phyloP scores from a whole-genome alignment of 176 grass and related monocot species.

The Musa beccarii region DNA sequence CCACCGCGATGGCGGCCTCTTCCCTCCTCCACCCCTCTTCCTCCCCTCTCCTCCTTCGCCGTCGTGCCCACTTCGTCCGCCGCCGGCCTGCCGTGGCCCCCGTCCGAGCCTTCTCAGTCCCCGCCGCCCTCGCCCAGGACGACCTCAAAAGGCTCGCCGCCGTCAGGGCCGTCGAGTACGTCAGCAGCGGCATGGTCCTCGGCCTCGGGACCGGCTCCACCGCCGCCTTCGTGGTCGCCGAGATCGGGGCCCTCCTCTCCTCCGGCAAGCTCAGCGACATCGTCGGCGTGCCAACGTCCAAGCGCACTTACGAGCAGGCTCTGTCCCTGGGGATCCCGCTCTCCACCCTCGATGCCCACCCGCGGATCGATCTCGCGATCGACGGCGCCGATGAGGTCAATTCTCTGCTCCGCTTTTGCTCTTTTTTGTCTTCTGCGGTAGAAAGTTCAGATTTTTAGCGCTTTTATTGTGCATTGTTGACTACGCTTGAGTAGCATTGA shows the following conservation, averaged over 20 bases:
- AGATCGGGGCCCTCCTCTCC: constrained; percentile 66
- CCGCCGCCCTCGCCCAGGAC: constrained; percentile 64
- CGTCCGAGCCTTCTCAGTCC: constrained; percentile 44
- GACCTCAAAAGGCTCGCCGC: constrained; percentile 88
- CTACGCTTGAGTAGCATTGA: too few species aligned
- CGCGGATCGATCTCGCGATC: constrained; percentile 73
- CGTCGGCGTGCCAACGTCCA: constrained; percentile 86
- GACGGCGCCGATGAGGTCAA: constrained; percentile 90
- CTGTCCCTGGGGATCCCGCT: constrained; percentile 76
- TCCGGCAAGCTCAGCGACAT: constrained; percentile 60
- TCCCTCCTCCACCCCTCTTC: neutral
- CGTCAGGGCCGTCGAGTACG: constrained; percentile 82
- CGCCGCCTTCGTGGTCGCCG: constrained; percentile 79
- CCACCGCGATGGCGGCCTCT: neutral
- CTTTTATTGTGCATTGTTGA: neutral
- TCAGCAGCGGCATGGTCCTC: constrained; percentile 84
- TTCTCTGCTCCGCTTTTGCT: neutral
- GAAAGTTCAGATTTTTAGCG: neutral
- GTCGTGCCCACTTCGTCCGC: neutral
- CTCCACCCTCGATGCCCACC: constrained; percentile 81
- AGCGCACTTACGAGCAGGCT: constrained; percentile 94
- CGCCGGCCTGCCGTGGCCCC: constrained; percentile 19
- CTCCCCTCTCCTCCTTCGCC: constrained; percentile 12
- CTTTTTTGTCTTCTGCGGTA: neutral
- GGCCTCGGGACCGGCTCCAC: constrained; percentile 95